Evolutionary conservation across 1,284 basidiomycete genomes (phyloP).

Genomic region (Paramarasmius palmivorus): DNA sequence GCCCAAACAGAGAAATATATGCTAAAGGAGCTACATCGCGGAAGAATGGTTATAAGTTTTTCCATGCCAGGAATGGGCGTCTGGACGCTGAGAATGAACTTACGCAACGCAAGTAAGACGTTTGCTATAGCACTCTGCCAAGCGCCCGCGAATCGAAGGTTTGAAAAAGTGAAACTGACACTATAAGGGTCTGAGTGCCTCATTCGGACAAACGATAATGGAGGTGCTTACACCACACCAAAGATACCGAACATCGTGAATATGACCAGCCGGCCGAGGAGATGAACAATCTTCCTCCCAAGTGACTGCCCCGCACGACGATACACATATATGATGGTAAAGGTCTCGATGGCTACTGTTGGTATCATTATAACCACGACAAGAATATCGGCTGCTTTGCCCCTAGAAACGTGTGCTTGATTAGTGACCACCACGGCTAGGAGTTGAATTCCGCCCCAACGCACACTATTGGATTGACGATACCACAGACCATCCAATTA

Average conservation of each 20-base stretch:
- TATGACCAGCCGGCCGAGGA: constrained; percentile 7
- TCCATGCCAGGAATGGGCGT: no score
- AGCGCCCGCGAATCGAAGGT: not conserved
- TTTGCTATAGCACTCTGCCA: constrained; percentile 8
- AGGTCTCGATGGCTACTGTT: constrained; percentile 9
- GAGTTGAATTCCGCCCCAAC: no score
- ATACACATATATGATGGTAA: constrained; percentile 7
- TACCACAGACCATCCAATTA: constrained; percentile 14
- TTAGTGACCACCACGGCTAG: no score
- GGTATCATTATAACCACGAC: constrained; percentile 12
- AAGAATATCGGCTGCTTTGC: constrained; percentile 5
- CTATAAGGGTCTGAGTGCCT: not conserved
- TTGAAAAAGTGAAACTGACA: constrained; percentile 3
- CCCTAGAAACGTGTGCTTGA: no score
- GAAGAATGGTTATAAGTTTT: not conserved
- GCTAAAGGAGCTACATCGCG: not conserved
- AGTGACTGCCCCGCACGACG: not conserved
- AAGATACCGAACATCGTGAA: constrained; percentile 16
- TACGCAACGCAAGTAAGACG: constrained; percentile 13
- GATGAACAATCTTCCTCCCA: not conserved
- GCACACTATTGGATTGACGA: constrained; percentile 6
- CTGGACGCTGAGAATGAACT: constrained; percentile 3
- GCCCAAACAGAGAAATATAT: not conserved
- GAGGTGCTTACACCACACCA: constrained; percentile 6
- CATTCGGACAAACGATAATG: not conserved